These are phyloP conservation scores for Peribolospora kevripleyi DNA, from an alignment of 768 basidiomycete genomes.

Conservation along the genomic window DNA sequence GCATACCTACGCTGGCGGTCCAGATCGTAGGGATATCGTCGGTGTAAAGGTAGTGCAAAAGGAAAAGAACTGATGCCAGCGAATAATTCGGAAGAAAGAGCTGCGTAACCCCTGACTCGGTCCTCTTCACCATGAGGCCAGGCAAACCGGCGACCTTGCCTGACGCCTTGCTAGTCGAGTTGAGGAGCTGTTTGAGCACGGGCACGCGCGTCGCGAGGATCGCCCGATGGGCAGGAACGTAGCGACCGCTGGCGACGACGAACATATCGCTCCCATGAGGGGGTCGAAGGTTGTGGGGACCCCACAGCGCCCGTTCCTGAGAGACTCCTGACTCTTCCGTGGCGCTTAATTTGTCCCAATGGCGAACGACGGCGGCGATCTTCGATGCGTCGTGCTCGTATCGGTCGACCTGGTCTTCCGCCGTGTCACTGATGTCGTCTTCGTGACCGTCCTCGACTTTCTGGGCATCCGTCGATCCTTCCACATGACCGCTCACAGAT, in stretches of 20 bases:
- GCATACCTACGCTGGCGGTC: slow-evolving; percentile 41
- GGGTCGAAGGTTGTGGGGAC: slow-evolving; percentile 4
- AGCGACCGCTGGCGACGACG: slow-evolving; percentile 22
- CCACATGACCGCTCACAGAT: slow-evolving; percentile 10
- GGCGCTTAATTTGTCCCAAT: no score
- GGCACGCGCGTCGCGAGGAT: slow-evolving; percentile 39
- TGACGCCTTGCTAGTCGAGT: background rate
- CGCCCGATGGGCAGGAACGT: slow-evolving; percentile 38
- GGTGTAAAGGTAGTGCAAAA: slow-evolving; percentile 67
- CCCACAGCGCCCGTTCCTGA: background rate
- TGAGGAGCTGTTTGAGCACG: slow-evolving; percentile 26
- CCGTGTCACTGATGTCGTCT: slow-evolving; percentile 20
- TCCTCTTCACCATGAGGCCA: no score
- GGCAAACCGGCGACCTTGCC: slow-evolving; percentile 2
- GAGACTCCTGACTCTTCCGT: no score
- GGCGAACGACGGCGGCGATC: background rate
- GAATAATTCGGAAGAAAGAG: slow-evolving; percentile 31
- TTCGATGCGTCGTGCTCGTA: slow-evolving; percentile 4
- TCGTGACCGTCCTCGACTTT: slow-evolving; percentile 22
- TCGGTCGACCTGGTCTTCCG: no score
- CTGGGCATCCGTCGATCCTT: background rate
- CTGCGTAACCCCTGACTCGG: background rate
- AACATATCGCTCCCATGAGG: slow-evolving; percentile 39
- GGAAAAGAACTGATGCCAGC: slow-evolving; percentile 42
- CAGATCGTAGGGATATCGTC: slow-evolving; percentile 61